Base-by-base conservation (phyloP, 1,284 basidiomycete genomes). In the Austroboletus rostrupii region DNA sequence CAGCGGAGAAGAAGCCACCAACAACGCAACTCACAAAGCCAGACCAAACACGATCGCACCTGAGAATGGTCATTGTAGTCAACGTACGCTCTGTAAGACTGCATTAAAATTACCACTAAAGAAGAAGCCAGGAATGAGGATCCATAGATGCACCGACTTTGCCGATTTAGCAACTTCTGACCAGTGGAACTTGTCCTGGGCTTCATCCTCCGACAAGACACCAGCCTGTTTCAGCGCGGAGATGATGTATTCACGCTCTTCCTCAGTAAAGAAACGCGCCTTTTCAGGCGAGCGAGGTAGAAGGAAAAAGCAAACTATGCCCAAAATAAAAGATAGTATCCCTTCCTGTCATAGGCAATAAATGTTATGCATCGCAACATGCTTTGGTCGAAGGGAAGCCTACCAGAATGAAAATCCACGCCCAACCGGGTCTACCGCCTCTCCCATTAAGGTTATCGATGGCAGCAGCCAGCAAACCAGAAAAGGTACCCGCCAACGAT, bases 381-480 rank as follows among this genome's bases (percentile, higher is more conserved):
- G 32, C 32, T 33, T 10, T 14, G 26, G 21, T 26, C 23, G 21
- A 16, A 19, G 20, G 12, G 8, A 9, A 23, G 54, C 61, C 11
- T 48, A 71, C 80, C 47, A 83, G 57, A 54, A 83, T 81, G 57
- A 83, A 83, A 47, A 87, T 85, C 85, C 85, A 87, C 3, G 77
- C 70, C 81, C 80, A 82, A 0, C 76, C 77, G 0, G 71, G 69
- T 21, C 70, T 72, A 29, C 40, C 40, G 9, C 40, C 40, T 19
- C n/a, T 65, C 19, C 77, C 78, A 21, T 81, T 56, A 67, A 84
- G 76, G 20, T 77, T 67, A 35, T 75, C 67, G 49, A 85, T 83
- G 0, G 74, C 81, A 42, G 76, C 78, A 0, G 83, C 82, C 14
- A 87, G 70, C 10, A 87, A 65, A 4, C 85, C 83, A 9, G 80